Evolutionary conservation across 306 rosid species (phyloP).

Genomic region (Boehmeria nivea): DNA sequence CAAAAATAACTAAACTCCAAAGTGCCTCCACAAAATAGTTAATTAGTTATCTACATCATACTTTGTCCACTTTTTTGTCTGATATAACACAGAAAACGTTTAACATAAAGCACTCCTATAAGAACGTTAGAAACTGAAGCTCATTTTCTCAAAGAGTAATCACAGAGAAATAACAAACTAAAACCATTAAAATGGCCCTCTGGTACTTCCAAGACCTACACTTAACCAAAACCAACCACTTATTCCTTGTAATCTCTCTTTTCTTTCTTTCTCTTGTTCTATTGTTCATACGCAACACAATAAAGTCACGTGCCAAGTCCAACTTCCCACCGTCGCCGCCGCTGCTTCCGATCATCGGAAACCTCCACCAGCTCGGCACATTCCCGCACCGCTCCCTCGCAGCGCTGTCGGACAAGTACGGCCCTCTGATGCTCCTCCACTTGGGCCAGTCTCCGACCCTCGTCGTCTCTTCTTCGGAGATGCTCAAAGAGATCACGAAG

Average conservation of each 20-base stretch:
- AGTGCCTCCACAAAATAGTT: too few relatives aligned
- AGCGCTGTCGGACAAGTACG: not conserved
- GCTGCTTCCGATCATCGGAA: constrained; percentile 10
- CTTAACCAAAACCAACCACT: too few relatives aligned
- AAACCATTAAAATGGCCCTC: too few relatives aligned
- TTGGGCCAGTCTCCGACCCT: not conserved
- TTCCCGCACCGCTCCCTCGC: not conserved
- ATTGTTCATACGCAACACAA: not conserved
- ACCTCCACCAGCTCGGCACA: constrained; percentile 11
- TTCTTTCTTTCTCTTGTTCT: not conserved
- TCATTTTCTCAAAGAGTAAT: too few relatives aligned
- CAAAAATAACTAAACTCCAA: too few relatives aligned
- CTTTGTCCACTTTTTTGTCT: too few relatives aligned
- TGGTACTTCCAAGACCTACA: too few relatives aligned
- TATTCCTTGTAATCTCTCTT: not conserved
- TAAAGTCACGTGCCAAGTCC: not conserved
- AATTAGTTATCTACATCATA: too few relatives aligned
- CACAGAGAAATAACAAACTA: too few relatives aligned
- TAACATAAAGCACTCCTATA: too few relatives aligned
- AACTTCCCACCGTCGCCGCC: not conserved
- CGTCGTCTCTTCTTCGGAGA: constrained; percentile 32
- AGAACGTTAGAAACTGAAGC: too few relatives aligned
- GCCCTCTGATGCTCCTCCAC: constrained; percentile 16
- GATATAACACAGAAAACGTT: too few relatives aligned
- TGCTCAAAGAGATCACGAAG: constrained; percentile 21